Conservation (phyloP, 805 yeast species). For the Cyberlindnera nakhonratchasimensis region DNA sequence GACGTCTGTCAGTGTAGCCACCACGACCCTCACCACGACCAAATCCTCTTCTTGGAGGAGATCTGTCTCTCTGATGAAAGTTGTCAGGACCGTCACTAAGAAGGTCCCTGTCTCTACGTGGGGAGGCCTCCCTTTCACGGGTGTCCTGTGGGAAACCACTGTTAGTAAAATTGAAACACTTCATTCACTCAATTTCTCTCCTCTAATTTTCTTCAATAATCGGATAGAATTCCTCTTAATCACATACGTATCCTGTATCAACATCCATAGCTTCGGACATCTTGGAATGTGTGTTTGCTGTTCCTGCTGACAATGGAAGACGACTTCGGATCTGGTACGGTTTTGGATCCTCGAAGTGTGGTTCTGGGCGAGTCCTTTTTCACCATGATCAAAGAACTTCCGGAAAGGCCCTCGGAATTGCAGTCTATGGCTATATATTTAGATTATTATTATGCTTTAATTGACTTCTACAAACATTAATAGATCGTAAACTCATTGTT, state of each 20-base stretch:
- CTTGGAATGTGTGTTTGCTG: conserved; percentile 6
- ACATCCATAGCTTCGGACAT: conserved; percentile 62
- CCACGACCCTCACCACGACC: conserved; percentile 2
- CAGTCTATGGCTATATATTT: background rate
- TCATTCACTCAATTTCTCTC: no score
- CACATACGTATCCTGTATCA: conserved; percentile 32
- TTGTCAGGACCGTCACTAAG: conserved; percentile 7
- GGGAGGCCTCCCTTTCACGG: conserved; percentile 28
- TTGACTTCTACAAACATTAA: background rate
- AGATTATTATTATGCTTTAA: background rate
- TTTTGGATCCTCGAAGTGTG: no score
- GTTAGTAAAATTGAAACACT: conserved; percentile 13
- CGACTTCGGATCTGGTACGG: no score
- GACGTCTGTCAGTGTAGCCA: background rate
- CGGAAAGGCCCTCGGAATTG: conserved; percentile 1
- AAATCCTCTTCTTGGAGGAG: conserved; percentile 28
- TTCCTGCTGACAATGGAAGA: background rate
- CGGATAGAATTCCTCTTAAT: background rate
- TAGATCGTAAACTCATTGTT: background rate
- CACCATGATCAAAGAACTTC: background rate
- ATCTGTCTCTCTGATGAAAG: conserved; percentile 12
- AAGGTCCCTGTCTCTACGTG: conserved; percentile 30
- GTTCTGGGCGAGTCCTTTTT: background rate
- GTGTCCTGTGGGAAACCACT: conserved; percentile 19
- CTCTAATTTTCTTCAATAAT: no score